phyloP scores from a whole-genome alignment of 2,329 filamentous ascomycete genomes.

The Diaporthe destruens region DNA sequence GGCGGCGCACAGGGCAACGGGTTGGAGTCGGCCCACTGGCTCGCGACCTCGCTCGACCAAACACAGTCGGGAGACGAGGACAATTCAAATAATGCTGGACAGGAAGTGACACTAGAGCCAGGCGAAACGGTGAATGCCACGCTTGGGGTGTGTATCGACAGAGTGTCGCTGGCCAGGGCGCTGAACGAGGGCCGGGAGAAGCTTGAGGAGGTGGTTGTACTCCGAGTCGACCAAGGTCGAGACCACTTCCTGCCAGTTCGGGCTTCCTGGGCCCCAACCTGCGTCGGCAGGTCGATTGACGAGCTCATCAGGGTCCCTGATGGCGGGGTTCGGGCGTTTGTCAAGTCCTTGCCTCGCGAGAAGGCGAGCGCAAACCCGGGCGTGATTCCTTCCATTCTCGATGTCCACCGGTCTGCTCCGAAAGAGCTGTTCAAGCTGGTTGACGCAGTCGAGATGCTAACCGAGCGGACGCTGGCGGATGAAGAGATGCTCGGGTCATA shows the following conservation, averaged over 20 bases:
- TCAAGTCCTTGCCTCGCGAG: constrained; percentile 47
- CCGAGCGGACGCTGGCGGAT: constrained; percentile 70
- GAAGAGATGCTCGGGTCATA: constrained; percentile 71
- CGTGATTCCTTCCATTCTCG: constrained; percentile 67
- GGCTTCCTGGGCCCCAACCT: constrained; percentile 83
- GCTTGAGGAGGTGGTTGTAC: constrained; percentile 88
- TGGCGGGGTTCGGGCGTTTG: constrained; percentile 76
- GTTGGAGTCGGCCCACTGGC: constrained; percentile 70
- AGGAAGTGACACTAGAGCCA: constrained; percentile 79
- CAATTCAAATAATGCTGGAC: constrained; percentile 50
- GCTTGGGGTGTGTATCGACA: constrained; percentile 75
- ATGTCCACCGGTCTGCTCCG: constrained; percentile 82
- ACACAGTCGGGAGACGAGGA: constrained; percentile 54
- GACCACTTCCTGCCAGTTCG: constrained; percentile 92
- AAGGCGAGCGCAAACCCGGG: constrained; percentile 53
- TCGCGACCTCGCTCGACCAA: constrained; percentile 74
- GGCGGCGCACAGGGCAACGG: constrained; percentile 53
- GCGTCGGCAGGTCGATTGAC: constrained; percentile 87
- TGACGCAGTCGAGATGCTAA: constrained; percentile 75
- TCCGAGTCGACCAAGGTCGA: constrained; percentile 84
- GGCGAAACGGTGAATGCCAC: constrained; percentile 83
- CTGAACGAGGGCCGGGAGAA: constrained; percentile 77
- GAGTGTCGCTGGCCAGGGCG: constrained; percentile 71
- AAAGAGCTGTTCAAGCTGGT: constrained; percentile 91
- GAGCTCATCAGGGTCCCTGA: constrained; percentile 88